phyloP scores from a whole-genome alignment of 768 basidiomycete species.

The Tricholoma flavovirens region DNA sequence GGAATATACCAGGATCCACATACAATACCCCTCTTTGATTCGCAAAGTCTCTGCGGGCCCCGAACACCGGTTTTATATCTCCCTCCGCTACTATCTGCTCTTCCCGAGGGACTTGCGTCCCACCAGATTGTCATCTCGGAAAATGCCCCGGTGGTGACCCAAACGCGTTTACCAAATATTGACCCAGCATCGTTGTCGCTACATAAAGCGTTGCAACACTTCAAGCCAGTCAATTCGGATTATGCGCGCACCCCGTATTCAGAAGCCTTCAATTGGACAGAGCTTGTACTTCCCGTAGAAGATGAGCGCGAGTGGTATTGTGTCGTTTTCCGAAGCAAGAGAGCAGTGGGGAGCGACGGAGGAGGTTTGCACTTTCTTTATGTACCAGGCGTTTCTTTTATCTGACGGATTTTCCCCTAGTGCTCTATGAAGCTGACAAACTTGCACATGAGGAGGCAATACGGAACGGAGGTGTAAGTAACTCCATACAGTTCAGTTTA shows the following conservation, averaged over 20 bases:
- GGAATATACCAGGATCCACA: slow-evolving; percentile 44
- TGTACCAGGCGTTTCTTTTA: neutral
- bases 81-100: slow-evolving; percentile 77
- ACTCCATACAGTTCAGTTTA: neutral
- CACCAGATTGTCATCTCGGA: slow-evolving; percentile 22
- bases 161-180: slow-evolving; percentile 77
- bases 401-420: slow-evolving; percentile 27
- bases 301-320: slow-evolving; percentile 88
- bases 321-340: slow-evolving; percentile 81
- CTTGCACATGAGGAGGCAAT: slow-evolving; percentile 92
- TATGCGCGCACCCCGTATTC: slow-evolving; percentile 66
- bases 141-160: slow-evolving; percentile 50
- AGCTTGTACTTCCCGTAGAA: slow-evolving; percentile 58
- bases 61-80: slow-evolving; percentile 64
- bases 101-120: slow-evolving; percentile 42
- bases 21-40: slow-evolving; percentile 45
- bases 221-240: slow-evolving; percentile 50
- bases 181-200: slow-evolving; percentile 80
- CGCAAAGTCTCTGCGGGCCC: slow-evolving; percentile 28
- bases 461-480: slow-evolving; percentile 71
- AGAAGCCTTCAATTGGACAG: slow-evolving; percentile 85
- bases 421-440: slow-evolving; percentile 82
- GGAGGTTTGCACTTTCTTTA: slow-evolving; percentile 38
- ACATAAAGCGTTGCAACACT: slow-evolving; percentile 79
- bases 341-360: slow-evolving; percentile 66